These are phyloP conservation scores for Cryptococcus hybrid DNA, from an alignment of 1,284 basidiomycete species.

Conservation along the genomic window DNA sequence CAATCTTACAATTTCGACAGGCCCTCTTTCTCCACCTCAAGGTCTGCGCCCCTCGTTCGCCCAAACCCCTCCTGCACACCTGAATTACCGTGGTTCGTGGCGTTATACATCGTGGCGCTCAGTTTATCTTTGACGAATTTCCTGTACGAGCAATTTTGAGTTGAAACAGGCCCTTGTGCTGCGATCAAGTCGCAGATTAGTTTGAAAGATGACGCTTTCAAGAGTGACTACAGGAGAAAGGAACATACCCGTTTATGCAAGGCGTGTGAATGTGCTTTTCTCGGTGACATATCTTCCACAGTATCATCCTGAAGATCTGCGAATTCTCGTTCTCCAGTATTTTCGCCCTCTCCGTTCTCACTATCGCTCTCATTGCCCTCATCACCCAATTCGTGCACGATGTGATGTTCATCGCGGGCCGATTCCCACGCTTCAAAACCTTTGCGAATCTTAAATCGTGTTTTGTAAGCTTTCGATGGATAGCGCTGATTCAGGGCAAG, in stretches of 20 bases:
- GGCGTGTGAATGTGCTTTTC: constrained; percentile 38
- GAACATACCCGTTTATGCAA: constrained; percentile 35
- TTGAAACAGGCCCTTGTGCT: constrained; percentile 48
- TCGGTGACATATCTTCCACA: constrained; percentile 11
- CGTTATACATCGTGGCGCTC: constrained; percentile 31
- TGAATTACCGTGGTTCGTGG: constrained; percentile 12
- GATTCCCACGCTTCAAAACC: constrained; percentile 47
- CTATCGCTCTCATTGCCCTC: constrained; percentile 6
- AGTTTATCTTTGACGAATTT: constrained; percentile 48
- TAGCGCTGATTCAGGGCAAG: constrained; percentile 39
- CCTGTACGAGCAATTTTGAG: constrained; percentile 45
- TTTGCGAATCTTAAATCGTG: constrained; percentile 38
- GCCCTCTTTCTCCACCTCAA: constrained; percentile 46
- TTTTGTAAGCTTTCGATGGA: constrained; percentile 40
- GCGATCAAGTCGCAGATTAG: constrained; percentile 1
- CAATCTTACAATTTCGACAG: constrained; percentile 32
- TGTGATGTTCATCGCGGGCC: constrained; percentile 21
- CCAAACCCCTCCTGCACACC: constrained; percentile 11
- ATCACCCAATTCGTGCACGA: constrained; percentile 3
- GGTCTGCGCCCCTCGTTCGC: constrained; percentile 33
- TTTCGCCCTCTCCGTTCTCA: constrained; percentile 9
- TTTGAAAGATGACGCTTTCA: too few species aligned
- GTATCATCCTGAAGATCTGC: constrained; percentile 1
- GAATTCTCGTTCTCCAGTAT: constrained; percentile 9
- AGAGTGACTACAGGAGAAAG: neutral